Conservation (phyloP, 2,329 filamentous ascomycete species). For the Cladosporium sphaerospermum region DNA sequence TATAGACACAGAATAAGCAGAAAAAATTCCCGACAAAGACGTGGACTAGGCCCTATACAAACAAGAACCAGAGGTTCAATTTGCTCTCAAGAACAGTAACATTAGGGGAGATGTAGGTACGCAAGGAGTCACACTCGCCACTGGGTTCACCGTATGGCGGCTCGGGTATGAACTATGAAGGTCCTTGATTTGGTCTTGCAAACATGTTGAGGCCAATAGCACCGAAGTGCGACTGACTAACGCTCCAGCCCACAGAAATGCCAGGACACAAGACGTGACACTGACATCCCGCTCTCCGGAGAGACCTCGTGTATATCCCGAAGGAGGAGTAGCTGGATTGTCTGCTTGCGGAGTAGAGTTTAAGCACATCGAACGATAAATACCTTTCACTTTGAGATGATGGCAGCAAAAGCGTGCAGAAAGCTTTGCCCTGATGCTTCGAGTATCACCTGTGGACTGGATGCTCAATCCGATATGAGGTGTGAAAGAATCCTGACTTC, state of each 20-base stretch:
- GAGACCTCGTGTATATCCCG: conserved; percentile 24
- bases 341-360: conserved; percentile 17
- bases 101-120: conserved; percentile 21
- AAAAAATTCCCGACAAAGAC: neutral
- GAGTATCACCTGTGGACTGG: neutral
- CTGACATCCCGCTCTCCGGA: conserved; percentile 25
- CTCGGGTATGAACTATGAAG: conserved; percentile 29
- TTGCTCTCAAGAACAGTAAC: neutral
- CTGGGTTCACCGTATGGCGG: conserved; percentile 14
- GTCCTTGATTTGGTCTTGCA: conserved; percentile 26
- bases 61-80: neutral
- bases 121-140: conserved; percentile 29
- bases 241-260: conserved; percentile 24
- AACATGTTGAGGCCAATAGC: conserved; percentile 8
- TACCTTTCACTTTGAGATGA: too few relatives aligned
- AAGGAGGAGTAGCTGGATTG: conserved; percentile 24
- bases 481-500: neutral
- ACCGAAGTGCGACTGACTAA: conserved; percentile 15
- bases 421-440: too few relatives aligned
- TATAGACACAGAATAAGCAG: conserved; percentile 3
- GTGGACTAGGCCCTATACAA: neutral
- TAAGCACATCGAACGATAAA: neutral
- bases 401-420: too few relatives aligned
- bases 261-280: conserved; percentile 25
- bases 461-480: neutral